Percentiles rank a stretch among this genome's conserved stretches.
phyloP scores from a whole-genome alignment of 768 basidiomycete species.

The Trametes coccinea region DNA sequence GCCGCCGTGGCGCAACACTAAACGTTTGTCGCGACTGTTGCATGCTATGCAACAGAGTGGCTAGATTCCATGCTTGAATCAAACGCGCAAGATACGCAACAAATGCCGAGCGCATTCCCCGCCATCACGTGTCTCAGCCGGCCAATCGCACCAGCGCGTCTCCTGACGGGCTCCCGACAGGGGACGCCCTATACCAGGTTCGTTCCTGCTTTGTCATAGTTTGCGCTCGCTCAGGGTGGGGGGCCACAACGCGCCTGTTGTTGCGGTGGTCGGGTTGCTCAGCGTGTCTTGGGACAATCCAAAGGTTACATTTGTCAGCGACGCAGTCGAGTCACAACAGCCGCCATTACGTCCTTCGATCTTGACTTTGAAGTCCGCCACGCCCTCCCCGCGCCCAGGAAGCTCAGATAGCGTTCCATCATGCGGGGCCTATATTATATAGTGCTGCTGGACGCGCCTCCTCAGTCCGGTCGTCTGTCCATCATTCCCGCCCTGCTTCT shows the following conservation, averaged over 20 bases:
- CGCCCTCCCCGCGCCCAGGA: conserved; percentile 6
- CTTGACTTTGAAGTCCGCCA: conserved; percentile 9
- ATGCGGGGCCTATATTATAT: conserved; percentile 8
- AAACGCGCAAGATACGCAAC: not conserved
- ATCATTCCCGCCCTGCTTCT: conserved; percentile 10
- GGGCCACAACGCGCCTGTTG: not conserved
- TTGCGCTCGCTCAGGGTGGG: not conserved
- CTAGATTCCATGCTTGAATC: not conserved
- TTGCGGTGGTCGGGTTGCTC: not conserved
- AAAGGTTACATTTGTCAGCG: conserved; percentile 9
- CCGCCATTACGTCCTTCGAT: conserved; percentile 15
- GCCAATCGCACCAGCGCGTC: conserved; percentile 1
- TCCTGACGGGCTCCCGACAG: conserved; percentile 2
- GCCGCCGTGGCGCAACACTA: not conserved
- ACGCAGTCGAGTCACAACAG: conserved; percentile 7
- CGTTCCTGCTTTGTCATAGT: conserved; percentile 19
- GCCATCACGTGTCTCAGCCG: not conserved
- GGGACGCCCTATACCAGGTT: not conserved
- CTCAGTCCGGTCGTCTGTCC: not conserved
- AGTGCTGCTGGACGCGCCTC: too few relatives aligned
- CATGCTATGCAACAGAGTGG: not conserved
- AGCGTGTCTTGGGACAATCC: not conserved
- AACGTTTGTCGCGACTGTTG: not conserved
- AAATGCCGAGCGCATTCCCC: not conserved
- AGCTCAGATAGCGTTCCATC: conserved; percentile 9